phyloP scores from a whole-genome alignment of 306 rosid genomes.

The Spatholobus suberectus region DNA sequence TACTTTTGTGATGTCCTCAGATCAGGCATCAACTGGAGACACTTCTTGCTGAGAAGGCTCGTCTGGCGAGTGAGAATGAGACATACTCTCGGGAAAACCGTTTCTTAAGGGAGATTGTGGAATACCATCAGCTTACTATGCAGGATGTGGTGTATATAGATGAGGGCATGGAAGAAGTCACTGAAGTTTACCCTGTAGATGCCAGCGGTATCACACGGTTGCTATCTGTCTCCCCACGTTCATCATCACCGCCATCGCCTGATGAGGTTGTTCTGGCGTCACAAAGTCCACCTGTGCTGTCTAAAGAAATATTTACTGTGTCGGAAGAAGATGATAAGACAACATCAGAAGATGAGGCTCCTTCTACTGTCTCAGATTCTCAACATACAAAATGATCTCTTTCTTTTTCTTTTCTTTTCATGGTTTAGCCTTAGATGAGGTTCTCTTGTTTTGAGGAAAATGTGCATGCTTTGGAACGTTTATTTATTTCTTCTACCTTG shows the following conservation, averaged over 20 bases:
- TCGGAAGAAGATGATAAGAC: slow-evolving; percentile 48
- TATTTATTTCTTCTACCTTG: slow-evolving; percentile 31
- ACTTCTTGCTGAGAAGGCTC: slow-evolving; percentile 91
- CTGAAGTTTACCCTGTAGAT: slow-evolving; percentile 75
- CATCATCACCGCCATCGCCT: slow-evolving; percentile 57
- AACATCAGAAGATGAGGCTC: slow-evolving; percentile 46
- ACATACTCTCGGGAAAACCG: slow-evolving; percentile 91
- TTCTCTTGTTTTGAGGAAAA: slow-evolving; percentile 39
- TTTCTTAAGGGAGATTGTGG: slow-evolving; percentile 93
- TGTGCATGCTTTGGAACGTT: slow-evolving; percentile 40
- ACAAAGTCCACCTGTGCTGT: slow-evolving; percentile 19
- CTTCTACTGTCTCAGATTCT: slow-evolving; percentile 35
- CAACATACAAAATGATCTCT: slow-evolving; percentile 47
- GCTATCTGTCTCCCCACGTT: slow-evolving; percentile 56
- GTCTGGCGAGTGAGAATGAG: slow-evolving; percentile 86
- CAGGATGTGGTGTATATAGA: slow-evolving; percentile 91
- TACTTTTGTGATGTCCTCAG: slow-evolving; percentile 49
- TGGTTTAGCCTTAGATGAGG: slow-evolving; percentile 52
- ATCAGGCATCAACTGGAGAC: slow-evolving; percentile 93
- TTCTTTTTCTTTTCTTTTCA: slow-evolving; percentile 15
- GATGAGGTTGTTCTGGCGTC: slow-evolving; percentile 41
- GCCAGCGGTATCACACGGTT: slow-evolving; percentile 45
- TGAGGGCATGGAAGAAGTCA: slow-evolving; percentile 88
- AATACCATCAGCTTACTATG: slow-evolving; percentile 95
- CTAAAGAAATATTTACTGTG: slow-evolving; percentile 51